Percentiles rank a stretch among this genome's conserved stretches.
Conservation (phyloP, 768 basidiomycete genomes). For the Scleroderma citrinum region DNA sequence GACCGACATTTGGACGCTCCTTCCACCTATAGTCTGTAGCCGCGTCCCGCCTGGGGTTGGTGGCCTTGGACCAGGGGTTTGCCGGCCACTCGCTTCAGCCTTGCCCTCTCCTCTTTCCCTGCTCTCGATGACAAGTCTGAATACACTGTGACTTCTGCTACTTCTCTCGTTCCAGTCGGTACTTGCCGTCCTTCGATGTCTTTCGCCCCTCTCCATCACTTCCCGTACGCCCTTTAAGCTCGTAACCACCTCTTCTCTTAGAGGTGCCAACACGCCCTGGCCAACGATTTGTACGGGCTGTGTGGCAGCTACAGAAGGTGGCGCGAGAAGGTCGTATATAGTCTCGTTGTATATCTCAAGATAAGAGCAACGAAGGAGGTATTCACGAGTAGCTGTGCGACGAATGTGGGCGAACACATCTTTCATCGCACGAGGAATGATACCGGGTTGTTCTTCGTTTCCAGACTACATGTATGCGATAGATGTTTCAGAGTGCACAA, state of each 20-base stretch:
- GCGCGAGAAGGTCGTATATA: conserved; percentile 80
- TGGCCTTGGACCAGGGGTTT: conserved; percentile 49
- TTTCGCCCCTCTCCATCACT: conserved; percentile 80
- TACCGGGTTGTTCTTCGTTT: conserved; percentile 79
- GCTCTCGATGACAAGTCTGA: conserved; percentile 88
- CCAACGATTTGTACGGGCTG: conserved; percentile 75
- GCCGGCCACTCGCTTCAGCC: conserved; percentile 33
- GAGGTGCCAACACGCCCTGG: conserved; percentile 61
- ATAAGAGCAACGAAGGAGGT: conserved; percentile 92
- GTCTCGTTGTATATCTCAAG: conserved; percentile 97
- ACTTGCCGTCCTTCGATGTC: conserved; percentile 81
- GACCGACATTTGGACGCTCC: conserved; percentile 73
- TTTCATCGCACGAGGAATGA: conserved; percentile 88
- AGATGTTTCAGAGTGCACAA: conserved; percentile 25
- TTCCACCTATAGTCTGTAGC: conserved; percentile 71
- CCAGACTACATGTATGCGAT: conserved; percentile 45
- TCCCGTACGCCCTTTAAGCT: conserved; percentile 81
- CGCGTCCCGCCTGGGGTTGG: conserved; percentile 55
- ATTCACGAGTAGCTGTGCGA: conserved; percentile 73
- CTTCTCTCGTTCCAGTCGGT: conserved; percentile 99
- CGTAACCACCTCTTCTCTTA: conserved; percentile 92
- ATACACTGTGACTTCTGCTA: conserved; percentile 91
- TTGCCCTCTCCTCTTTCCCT: conserved; percentile 58
- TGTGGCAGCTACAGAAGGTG: conserved; percentile 44
- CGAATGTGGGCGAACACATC: conserved; percentile 87